Conservation (phyloP, 2,329 filamentous ascomycete genomes). For the Lecanosticta acicola region DNA sequence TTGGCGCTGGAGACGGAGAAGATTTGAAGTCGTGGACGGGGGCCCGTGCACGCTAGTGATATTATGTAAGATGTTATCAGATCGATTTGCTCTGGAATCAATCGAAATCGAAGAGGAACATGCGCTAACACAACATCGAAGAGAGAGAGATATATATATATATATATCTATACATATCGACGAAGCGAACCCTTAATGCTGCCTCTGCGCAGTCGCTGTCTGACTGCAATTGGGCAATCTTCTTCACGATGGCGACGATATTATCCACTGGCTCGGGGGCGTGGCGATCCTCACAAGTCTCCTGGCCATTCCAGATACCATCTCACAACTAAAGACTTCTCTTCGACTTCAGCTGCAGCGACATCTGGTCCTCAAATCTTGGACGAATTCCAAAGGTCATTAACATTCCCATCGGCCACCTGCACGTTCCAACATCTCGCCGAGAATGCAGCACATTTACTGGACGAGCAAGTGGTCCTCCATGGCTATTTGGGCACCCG, state of each 20-base stretch:
- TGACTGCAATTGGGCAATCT: slow-evolving; percentile 12
- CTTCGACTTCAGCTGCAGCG: background rate
- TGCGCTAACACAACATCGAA: too few species aligned
- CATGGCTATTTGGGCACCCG: slow-evolving; percentile 69
- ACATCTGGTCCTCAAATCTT: background rate
- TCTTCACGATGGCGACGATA: slow-evolving; percentile 6
- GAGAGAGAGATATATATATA: too few species aligned
- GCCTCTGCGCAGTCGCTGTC: slow-evolving; percentile 11
- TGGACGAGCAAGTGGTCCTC: slow-evolving; percentile 46
- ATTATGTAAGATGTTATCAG: background rate
- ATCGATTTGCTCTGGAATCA: too few species aligned
- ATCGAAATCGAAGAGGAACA: too few species aligned
- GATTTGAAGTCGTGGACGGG: slow-evolving; percentile 1
- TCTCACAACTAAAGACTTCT: background rate
- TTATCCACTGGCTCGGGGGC: background rate
- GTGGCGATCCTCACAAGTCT: background rate
- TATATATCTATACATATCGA: too few species aligned
- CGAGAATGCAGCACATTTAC: slow-evolving; percentile 18
- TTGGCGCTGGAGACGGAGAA: slow-evolving; percentile 6
- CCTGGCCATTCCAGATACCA: background rate
- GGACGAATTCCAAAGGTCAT: slow-evolving; percentile 28
- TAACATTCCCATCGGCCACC: slow-evolving; percentile 44
- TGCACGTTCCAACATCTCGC: slow-evolving; percentile 32
- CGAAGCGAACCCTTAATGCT: slow-evolving; percentile 23
- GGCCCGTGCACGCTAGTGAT: background rate